Base-by-base conservation (phyloP, 495 filamentous ascomycete species). In the Cairneyella variabilis region DNA sequence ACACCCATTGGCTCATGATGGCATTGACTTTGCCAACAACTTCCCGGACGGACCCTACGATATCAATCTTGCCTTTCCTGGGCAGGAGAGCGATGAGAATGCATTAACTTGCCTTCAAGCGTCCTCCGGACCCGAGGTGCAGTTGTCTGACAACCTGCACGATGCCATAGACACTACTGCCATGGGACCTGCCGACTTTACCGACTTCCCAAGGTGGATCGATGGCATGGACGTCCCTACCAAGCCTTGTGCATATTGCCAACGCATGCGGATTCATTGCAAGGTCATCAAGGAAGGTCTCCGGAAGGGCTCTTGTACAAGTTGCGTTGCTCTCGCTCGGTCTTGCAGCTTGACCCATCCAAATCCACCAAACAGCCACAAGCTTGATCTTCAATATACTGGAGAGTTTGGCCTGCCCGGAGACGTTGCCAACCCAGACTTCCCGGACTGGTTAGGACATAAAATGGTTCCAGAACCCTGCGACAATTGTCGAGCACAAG, bases 251-350 rank as follows among this genome's bases (percentile, higher is more conserved):
- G 77, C 83, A 22, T 84, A 90, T 57, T 95, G 89, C 66, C 72
- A 76, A 28, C 67, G 74, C 11, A 82, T 79, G 68, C 74, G 82
- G 20, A 79, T 91, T 50, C 77, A 90, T 56, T 95, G 89, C 73
- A 90, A 90, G 67, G 71, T 83, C 43, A 82, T 86, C 36, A 77
- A 77, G 30, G 77, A 87, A 64, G 85, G 85, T 69, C 75, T 77
- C 49, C 78, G 84, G 64, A 78, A 80, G 58, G 79, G 77, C 49
- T 80, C 78, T 22, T 95, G 89, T 68, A 90, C 86, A 3, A 84
- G 84, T 56, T 95, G 89, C 63, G 83, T 86, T 57, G 86, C 86
- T 20, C 74, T 92, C 16, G 87, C 81, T 38, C 78, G 84, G 39
- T 75, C 57, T 48, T 74, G 17, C 66, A 73, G 51, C 75, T 71